These are phyloP conservation scores for Aspergillus niger DNA, from an alignment of 2,329 filamentous ascomycete genomes.

Conservation along the genomic window DNA sequence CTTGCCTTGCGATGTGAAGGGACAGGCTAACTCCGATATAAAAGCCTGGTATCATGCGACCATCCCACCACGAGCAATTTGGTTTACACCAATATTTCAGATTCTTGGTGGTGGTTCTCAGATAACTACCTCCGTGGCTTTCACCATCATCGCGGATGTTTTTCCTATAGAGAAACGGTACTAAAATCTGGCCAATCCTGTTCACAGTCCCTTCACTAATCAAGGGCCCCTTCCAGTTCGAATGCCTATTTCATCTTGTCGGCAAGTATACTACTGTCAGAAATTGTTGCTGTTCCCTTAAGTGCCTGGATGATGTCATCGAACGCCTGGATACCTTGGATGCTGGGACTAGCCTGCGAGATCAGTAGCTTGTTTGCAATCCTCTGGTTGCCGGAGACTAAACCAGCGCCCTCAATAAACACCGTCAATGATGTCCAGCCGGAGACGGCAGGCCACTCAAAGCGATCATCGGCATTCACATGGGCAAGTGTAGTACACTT, in stretches of 20 bases:
- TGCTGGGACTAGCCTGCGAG: constrained; percentile 10
- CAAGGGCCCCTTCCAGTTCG: constrained; percentile 1
- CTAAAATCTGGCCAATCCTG: not conserved
- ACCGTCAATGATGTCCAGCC: not conserved
- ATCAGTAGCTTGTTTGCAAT: constrained; percentile 5
- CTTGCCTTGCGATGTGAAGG: not conserved
- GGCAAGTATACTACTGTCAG: constrained; percentile 5
- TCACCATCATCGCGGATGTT: constrained; percentile 16
- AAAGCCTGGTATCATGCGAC: constrained; percentile 11
- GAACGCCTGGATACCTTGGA: constrained; percentile 12
- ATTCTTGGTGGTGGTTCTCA: constrained; percentile 16
- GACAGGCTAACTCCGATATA: not conserved
- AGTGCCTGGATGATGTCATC: constrained; percentile 17
- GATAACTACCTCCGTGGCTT: constrained; percentile 13
- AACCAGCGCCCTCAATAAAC: not conserved
- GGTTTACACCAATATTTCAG: constrained; percentile 19
- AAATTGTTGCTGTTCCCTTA: constrained; percentile 15
- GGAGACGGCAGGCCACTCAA: not conserved
- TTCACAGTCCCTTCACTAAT: not conserved
- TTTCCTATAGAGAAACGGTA: constrained; percentile 15
- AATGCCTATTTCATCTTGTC: constrained; percentile 13
- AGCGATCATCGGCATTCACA: not conserved
- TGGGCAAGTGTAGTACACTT: not conserved
- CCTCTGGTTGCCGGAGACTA: constrained; percentile 15
- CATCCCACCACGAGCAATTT: constrained; percentile 15